A percentile compares a stretch with the other conserved stretches of the same genome.
These are phyloP conservation scores for Quercus suber DNA, from an alignment of 306 rosid species.

Conservation along the genomic window DNA sequence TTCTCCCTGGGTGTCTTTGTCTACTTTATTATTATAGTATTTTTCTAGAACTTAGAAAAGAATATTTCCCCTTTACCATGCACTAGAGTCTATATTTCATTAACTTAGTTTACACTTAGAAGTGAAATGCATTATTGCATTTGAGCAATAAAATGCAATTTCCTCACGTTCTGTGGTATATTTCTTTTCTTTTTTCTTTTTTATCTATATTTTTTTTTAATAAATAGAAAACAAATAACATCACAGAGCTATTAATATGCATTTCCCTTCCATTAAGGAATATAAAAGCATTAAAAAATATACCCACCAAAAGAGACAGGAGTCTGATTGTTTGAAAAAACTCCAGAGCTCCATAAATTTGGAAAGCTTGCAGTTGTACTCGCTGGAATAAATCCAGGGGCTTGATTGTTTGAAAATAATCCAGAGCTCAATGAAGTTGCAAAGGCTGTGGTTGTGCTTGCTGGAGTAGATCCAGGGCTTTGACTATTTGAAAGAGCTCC, in stretches of 20 bases:
- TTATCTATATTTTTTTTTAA: too few relatives aligned
- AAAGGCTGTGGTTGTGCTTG: background rate
- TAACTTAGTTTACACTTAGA: background rate
- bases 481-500: constrained; percentile 3
- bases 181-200: background rate
- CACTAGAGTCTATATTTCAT: background rate
- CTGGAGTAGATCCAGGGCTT: constrained; percentile 7
- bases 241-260: constrained; percentile 1
- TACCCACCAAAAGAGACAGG: constrained; percentile 57
- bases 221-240: background rate
- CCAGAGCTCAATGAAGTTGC: constrained; percentile 12
- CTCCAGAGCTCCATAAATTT: constrained; percentile 9
- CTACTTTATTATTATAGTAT: background rate
- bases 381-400: constrained; percentile 7
- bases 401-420: constrained; percentile 14
- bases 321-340: constrained; percentile 25
- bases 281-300: background rate
- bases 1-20: background rate
- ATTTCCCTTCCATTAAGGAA: background rate
- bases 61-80: background rate
- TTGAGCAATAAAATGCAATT: constrained; percentile 14
- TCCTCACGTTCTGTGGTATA: constrained; percentile 6
- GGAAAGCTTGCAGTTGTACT: background rate
- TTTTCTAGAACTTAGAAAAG: background rate
- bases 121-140: constrained; percentile 5